These are phyloP conservation scores for Diplodia mutila DNA, from an alignment of 2,329 filamentous ascomycete genomes.

Conservation along the genomic window DNA sequence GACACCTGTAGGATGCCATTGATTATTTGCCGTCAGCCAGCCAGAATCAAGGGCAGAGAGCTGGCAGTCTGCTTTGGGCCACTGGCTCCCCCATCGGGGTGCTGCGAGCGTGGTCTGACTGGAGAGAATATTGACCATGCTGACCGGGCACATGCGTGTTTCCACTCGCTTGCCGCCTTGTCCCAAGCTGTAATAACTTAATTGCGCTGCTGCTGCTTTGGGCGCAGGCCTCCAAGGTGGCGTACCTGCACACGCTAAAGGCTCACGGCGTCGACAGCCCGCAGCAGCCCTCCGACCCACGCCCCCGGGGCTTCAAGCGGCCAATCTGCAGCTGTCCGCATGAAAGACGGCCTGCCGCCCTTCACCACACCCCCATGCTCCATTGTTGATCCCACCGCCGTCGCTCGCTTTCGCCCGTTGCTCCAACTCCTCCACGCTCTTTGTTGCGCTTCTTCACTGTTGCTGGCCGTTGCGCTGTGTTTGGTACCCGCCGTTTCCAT, in stretches of 20 bases:
- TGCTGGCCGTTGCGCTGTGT: not conserved
- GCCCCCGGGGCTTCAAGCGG: slow-evolving; percentile 3
- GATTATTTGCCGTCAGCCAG: not conserved
- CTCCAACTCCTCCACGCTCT: slow-evolving; percentile 1
- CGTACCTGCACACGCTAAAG: slow-evolving; percentile 5
- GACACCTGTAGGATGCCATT: not conserved
- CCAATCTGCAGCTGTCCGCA: slow-evolving; percentile 9
- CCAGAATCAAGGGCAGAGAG: not conserved
- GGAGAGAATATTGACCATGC: not conserved
- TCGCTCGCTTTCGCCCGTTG: slow-evolving; percentile 6
- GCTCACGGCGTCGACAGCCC: slow-evolving; percentile 13
- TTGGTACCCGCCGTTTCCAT: not conserved
- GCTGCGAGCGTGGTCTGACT: not conserved
- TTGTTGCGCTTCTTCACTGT: slow-evolving; percentile 4
- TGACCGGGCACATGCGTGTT: slow-evolving; percentile 8
- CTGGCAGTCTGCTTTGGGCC: not conserved
- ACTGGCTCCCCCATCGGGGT: not conserved
- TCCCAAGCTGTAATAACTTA: slow-evolving; percentile 19
- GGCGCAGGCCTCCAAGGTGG: slow-evolving; percentile 4
- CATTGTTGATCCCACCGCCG: not conserved
- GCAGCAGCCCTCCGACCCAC: not conserved
- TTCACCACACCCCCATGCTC: not conserved
- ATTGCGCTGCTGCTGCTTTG: slow-evolving; percentile 17
- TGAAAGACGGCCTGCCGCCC: slow-evolving; percentile 16
- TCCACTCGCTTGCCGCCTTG: slow-evolving; percentile 19